Conservation (phyloP, 805 yeast species). For the Starmerella floris region DNA sequence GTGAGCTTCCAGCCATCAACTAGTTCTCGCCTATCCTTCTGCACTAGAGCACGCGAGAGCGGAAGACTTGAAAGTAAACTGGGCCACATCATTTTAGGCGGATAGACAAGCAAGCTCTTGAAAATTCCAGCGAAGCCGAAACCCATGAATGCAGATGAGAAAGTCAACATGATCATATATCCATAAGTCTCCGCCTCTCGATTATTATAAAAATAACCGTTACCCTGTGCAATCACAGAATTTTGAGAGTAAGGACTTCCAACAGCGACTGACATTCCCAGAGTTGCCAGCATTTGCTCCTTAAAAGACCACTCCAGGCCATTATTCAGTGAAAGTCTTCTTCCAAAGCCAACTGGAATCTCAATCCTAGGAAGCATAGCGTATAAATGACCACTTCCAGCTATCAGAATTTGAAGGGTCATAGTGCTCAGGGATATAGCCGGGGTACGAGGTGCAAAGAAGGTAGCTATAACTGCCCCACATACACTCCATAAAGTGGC, state of each 20-base stretch:
- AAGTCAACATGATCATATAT: slow-evolving; percentile 39
- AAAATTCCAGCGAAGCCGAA: slow-evolving; percentile 54
- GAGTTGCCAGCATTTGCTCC: slow-evolving; percentile 54
- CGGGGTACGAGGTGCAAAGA: slow-evolving; percentile 48
- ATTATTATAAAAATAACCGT: slow-evolving; percentile 26
- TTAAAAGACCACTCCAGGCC: slow-evolving; percentile 48
- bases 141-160: slow-evolving; percentile 51
- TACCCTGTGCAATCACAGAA: slow-evolving; percentile 27
- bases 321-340: slow-evolving; percentile 33
- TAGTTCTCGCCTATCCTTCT: slow-evolving; percentile 30
- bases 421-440: slow-evolving; percentile 36
- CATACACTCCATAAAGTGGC: slow-evolving; percentile 39
- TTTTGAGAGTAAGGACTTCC: slow-evolving; percentile 20
- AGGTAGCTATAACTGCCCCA: slow-evolving; percentile 44
- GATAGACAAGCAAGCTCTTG: slow-evolving; percentile 45
- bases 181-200: slow-evolving; percentile 29
- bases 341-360: slow-evolving; percentile 5
- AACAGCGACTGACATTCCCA: slow-evolving; percentile 21
- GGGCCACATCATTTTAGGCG: slow-evolving; percentile 43
- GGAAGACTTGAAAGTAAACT: slow-evolving; percentile 36
- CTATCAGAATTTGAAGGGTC: slow-evolving; percentile 47
- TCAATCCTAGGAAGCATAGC: slow-evolving; percentile 19
- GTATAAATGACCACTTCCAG: slow-evolving; percentile 41
- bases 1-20: slow-evolving; percentile 50
- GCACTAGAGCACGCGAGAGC: slow-evolving; percentile 36